A percentile compares a stretch with the other conserved stretches of the same genome.
phyloP scores from a whole-genome alignment of 495 filamentous ascomycete species.

The Baudoinia panamericana region DNA sequence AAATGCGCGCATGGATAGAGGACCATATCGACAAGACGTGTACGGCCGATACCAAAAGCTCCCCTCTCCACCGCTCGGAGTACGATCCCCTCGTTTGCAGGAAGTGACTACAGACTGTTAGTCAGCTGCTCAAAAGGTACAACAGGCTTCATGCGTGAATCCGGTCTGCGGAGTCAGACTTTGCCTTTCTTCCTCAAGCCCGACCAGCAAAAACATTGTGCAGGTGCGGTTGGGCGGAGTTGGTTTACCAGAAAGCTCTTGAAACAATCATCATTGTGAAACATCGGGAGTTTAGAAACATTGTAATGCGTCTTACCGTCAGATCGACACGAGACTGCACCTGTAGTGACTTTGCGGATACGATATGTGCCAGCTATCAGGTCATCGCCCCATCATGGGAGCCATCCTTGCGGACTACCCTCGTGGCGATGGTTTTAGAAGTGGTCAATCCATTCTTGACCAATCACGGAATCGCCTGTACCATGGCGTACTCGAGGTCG shows the following conservation, averaged over 20 bases:
- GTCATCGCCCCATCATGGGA: conserved; percentile 99
- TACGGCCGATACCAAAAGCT: no score
- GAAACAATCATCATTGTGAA: conserved; percentile 4
- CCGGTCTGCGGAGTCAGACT: no score
- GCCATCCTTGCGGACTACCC: conserved; percentile 49
- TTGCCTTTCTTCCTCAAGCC: conserved; percentile 60
- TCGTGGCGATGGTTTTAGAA: conserved; percentile 99
- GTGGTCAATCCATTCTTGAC: conserved; percentile 64
- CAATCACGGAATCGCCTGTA: conserved; percentile 77
- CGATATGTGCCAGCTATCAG: conserved; percentile 69
- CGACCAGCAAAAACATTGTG: conserved; percentile 46
- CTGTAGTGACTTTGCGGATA: neutral
- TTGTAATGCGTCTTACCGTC: conserved; percentile 4
- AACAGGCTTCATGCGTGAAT: no score
- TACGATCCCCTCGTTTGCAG: no score
- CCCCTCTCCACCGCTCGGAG: no score
- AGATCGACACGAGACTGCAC: conserved; percentile 9
- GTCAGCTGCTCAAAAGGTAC: no score
- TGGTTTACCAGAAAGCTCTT: conserved; percentile 61
- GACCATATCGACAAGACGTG: no score
- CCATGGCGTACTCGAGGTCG: conserved; percentile 49
- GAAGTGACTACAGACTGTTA: no score
- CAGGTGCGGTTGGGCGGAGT: conserved; percentile 50
- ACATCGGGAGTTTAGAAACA: conserved; percentile 5
- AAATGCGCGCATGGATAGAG: no score